phyloP scores from a whole-genome alignment of 1,139 yeast species.

The Suhomyces maxii region DNA sequence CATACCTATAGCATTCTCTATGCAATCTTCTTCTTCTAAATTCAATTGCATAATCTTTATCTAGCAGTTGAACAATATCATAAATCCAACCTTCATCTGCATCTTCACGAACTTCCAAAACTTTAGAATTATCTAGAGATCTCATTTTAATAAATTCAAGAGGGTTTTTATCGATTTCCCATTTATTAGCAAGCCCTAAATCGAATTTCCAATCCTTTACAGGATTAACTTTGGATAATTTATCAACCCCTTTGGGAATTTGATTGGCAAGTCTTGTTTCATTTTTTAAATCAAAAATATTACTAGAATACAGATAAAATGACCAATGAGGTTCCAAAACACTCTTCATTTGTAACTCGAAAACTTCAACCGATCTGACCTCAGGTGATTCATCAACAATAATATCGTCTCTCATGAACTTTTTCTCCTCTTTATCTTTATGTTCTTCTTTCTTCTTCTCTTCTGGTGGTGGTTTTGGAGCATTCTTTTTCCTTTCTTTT shows the following conservation, averaged over 20 bases:
- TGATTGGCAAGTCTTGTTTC: constrained; percentile 54
- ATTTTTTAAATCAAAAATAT: constrained; percentile 54
- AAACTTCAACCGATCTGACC: constrained; percentile 64
- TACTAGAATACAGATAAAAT: constrained; percentile 33
- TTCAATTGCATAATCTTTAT: constrained; percentile 21
- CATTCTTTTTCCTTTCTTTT: constrained; percentile 3
- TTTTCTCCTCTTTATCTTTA: constrained; percentile 17
- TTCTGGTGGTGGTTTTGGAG: background rate
- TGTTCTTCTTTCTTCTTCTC: background rate
- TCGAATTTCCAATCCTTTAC: constrained; percentile 79
- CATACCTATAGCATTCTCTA: constrained; percentile 51
- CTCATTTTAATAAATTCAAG: constrained; percentile 53
- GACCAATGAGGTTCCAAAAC: constrained; percentile 60
- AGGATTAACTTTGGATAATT: constrained; percentile 57
- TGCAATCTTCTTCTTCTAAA: constrained; percentile 58
- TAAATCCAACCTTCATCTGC: constrained; percentile 50
- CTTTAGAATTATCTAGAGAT: constrained; percentile 23
- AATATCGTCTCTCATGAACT: constrained; percentile 48
- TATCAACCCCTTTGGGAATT: constrained; percentile 63
- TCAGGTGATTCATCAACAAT: constrained; percentile 71
- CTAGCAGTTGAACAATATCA: constrained; percentile 28
- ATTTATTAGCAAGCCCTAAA: constrained; percentile 50
- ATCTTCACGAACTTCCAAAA: constrained; percentile 17
- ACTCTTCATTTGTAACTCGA: constrained; percentile 70
- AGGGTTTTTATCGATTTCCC: constrained; percentile 65